A percentile compares a stretch with the other conserved stretches of the same genome.
These are phyloP conservation scores for Pythium brachiatum DNA, from an alignment of 352 stramenopile genomes.

Conservation along the genomic window DNA sequence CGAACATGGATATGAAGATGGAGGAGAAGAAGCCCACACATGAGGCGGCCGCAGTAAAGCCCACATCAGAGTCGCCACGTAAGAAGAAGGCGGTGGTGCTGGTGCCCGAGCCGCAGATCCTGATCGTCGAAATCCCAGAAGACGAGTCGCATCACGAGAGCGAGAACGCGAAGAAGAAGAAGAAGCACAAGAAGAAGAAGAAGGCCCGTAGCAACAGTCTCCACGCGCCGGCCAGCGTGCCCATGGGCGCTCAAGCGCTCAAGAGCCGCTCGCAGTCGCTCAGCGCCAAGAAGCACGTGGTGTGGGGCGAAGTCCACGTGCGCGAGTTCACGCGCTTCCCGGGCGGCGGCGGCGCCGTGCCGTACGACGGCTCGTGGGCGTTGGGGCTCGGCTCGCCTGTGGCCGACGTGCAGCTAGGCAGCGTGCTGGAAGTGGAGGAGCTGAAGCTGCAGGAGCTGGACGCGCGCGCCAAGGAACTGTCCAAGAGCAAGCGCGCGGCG, in stretches of 20 bases:
- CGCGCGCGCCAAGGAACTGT: slow-evolving; percentile 53
- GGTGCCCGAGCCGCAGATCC: slow-evolving; percentile 40
- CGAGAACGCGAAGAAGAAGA: slow-evolving; percentile 48
- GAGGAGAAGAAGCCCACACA: not conserved
- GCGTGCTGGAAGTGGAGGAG: slow-evolving; percentile 67
- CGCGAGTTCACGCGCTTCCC: slow-evolving; percentile 81
- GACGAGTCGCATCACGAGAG: not conserved
- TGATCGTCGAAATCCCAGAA: slow-evolving; percentile 27
- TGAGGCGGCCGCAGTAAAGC: not conserved
- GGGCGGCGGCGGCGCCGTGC: slow-evolving; percentile 67
- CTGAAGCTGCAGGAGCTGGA: slow-evolving; percentile 47
- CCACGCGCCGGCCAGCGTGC: slow-evolving; percentile 37
- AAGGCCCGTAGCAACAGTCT: slow-evolving; percentile 73
- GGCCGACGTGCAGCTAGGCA: slow-evolving; percentile 65
- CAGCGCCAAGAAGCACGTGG: slow-evolving; percentile 61
- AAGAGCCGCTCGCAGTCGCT: slow-evolving; percentile 72
- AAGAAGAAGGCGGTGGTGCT: slow-evolving; percentile 46
- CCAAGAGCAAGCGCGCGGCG: slow-evolving; percentile 51
- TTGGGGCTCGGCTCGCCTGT: slow-evolving; percentile 64
- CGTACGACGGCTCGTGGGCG: slow-evolving; percentile 81
- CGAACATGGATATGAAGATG: no score
- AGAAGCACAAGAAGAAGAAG: slow-evolving; percentile 69
- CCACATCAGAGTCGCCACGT: not conserved
- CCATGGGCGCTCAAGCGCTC: slow-evolving; percentile 17
- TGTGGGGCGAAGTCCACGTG: slow-evolving; percentile 68